These are phyloP conservation scores for Cryphonectria carpinicola DNA, from an alignment of 2,329 filamentous ascomycete genomes.

Conservation along the genomic window DNA sequence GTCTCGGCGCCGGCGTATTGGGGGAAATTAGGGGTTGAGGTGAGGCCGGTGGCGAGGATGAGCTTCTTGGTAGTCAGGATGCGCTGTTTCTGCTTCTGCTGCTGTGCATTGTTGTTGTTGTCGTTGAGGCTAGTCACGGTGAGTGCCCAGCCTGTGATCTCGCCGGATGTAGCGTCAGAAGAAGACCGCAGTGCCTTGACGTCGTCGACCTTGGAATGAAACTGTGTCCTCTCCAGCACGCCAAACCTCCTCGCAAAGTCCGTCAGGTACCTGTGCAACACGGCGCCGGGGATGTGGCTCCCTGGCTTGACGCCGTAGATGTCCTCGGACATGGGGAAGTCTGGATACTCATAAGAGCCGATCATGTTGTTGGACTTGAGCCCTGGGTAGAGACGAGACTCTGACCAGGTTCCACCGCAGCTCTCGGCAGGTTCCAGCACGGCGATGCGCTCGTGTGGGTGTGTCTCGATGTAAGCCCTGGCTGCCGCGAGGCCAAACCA, in stretches of 20 bases:
- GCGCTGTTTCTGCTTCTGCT: constrained; percentile 2
- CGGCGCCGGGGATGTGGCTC: constrained; percentile 42
- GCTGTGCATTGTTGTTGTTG: background rate
- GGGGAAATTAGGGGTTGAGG: constrained; percentile 49
- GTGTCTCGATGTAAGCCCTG: constrained; percentile 55
- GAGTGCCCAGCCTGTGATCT: constrained; percentile 32
- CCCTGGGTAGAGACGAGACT: constrained; percentile 61
- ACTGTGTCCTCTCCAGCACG: constrained; percentile 51
- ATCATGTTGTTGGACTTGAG: constrained; percentile 67
- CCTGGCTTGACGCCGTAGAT: constrained; percentile 44
- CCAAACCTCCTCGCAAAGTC: constrained; percentile 49
- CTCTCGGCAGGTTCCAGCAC: constrained; percentile 55
- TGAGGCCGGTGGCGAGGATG: constrained; percentile 56
- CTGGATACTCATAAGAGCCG: constrained; percentile 65
- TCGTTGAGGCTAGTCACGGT: constrained; percentile 19
- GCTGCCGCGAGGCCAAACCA: constrained; percentile 56
- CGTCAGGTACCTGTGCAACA: constrained; percentile 43
- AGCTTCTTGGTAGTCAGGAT: constrained; percentile 42
- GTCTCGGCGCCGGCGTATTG: constrained; percentile 41
- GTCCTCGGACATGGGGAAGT: constrained; percentile 61
- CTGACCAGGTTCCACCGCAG: constrained; percentile 65
- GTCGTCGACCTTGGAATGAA: constrained; percentile 54
- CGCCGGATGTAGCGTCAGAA: background rate
- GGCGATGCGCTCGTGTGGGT: constrained; percentile 50
- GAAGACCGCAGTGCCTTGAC: constrained; percentile 36